Conservation (phyloP, 331 rosid species). For the Malus hybrid region DNA sequence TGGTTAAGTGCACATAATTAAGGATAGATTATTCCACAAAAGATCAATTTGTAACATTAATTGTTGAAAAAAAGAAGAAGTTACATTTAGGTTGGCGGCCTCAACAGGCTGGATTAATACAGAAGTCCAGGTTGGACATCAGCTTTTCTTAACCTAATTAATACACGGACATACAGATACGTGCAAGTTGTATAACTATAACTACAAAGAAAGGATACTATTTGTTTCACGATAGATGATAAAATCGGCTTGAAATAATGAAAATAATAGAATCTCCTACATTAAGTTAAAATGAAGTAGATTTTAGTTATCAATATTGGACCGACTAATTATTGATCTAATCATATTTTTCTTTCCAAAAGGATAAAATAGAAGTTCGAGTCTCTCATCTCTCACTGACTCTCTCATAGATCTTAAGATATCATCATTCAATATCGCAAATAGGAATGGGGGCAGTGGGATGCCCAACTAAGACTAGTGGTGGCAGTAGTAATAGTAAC, state of each 20-base stretch:
- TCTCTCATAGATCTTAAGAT: no score
- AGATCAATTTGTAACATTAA: neutral
- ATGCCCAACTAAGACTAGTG: neutral
- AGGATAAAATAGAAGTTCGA: neutral
- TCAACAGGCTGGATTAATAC: neutral
- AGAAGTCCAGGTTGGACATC: neutral
- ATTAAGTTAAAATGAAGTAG: neutral
- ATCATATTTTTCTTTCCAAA: no score
- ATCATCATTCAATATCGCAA: no score
- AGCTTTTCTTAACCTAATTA: neutral
- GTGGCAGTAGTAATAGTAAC: neutral
- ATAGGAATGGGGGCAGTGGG: neutral
- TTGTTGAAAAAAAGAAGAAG: slow-evolving; percentile 3
- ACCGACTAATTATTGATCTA: no score
- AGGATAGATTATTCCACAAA: neutral
- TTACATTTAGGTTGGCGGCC: slow-evolving; percentile 21
- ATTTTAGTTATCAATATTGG: no score
- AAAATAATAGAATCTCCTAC: neutral
- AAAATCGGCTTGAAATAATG: neutral
- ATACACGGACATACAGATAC: slow-evolving; percentile 1
- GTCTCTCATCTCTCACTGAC: no score
- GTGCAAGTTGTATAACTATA: neutral
- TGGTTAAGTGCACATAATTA: slow-evolving; percentile 1
- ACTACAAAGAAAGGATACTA: neutral
- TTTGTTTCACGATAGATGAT: neutral